phyloP scores from a whole-genome alignment of 306 rosid genomes.

The apple (Malus domestica) region DNA sequence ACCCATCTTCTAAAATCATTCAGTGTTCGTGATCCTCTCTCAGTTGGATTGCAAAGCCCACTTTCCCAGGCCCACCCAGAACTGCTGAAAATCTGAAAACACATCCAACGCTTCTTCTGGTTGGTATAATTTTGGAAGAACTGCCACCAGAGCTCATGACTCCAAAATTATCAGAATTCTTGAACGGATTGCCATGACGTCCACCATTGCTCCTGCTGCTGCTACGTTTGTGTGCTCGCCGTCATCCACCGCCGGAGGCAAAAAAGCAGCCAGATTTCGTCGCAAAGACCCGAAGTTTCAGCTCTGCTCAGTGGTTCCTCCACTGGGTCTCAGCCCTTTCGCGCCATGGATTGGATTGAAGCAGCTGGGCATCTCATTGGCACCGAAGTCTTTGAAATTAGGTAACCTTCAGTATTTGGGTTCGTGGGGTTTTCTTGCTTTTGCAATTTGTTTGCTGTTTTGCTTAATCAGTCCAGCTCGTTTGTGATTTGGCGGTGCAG shows the following conservation, averaged over 20 bases:
- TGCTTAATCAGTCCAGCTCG: background rate
- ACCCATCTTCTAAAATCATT: background rate
- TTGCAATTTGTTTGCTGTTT: background rate
- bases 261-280: conserved; percentile 22
- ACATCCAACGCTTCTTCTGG: background rate
- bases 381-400: conserved; percentile 27
- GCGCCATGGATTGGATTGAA: conserved; percentile 82
- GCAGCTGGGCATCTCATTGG: conserved; percentile 57
- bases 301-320: conserved; percentile 33
- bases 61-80: background rate
- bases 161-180: conserved; percentile 1
- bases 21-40: background rate
- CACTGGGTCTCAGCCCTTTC: conserved; percentile 44
- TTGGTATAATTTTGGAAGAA: conserved; percentile 15
- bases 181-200: conserved; percentile 57
- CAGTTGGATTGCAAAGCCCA: background rate
- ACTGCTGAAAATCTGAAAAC: background rate
- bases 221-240: conserved; percentile 37
- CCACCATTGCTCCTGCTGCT: conserved; percentile 21
- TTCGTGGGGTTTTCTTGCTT: background rate
- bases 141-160: conserved; percentile 5
- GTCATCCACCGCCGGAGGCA: conserved; percentile 12
- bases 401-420: conserved; percentile 25
- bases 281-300: conserved; percentile 28
- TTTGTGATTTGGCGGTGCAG: conserved; percentile 32